phyloP scores from a whole-genome alignment of 495 filamentous ascomycete species.

The Tuber brumale region DNA sequence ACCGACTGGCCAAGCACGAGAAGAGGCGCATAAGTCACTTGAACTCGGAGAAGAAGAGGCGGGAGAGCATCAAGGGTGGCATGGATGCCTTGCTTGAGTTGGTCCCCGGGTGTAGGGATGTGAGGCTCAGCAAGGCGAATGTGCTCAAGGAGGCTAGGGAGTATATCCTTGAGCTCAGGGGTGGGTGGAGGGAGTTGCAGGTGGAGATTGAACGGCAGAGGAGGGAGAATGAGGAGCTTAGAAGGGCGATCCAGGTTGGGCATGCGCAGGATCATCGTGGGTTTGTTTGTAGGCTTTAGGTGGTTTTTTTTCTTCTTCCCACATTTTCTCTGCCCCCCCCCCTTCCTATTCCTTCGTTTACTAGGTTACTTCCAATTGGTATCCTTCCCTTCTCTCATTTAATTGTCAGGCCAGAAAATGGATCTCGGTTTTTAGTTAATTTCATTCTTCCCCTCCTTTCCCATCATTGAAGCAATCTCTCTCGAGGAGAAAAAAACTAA shows the following conservation, averaged over 20 bases:
- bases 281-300: conserved; percentile 29
- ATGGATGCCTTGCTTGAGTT: conserved; percentile 41
- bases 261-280: conserved; percentile 31
- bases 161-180: conserved; percentile 35
- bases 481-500: neutral
- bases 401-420: neutral
- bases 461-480: neutral
- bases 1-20: conserved; percentile 39
- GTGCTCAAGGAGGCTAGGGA: conserved; percentile 39
- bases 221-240: conserved; percentile 33
- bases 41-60: conserved; percentile 40
- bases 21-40: conserved; percentile 40
- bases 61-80: conserved; percentile 42
- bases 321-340: neutral
- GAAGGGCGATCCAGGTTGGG: conserved; percentile 23
- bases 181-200: conserved; percentile 22
- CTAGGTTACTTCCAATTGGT: neutral
- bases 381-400: neutral
- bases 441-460: neutral
- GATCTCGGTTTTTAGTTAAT: neutral
- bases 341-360: neutral
- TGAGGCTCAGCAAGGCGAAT: conserved; percentile 38
- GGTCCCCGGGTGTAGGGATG: conserved; percentile 38
- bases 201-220: conserved; percentile 27
- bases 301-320: neutral